phyloP scores from a whole-genome alignment of 2,329 filamentous ascomycete species.

The Sporothrix variecibatus region DNA sequence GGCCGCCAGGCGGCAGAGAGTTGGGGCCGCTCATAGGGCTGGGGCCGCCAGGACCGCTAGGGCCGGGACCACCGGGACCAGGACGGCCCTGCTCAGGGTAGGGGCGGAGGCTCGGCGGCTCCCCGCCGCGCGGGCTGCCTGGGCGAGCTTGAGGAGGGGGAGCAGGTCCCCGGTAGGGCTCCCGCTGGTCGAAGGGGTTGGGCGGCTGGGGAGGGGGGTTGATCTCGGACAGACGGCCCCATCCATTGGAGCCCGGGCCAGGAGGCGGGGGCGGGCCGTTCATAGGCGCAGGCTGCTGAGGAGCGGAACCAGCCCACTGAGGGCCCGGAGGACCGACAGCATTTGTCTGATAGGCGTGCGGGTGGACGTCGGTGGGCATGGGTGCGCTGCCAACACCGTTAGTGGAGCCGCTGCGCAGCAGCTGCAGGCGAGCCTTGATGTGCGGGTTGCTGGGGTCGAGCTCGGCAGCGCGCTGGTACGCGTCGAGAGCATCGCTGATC shows the following conservation, averaged over 20 bases:
- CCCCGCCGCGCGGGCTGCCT: slow-evolving; percentile 68
- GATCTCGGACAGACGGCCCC: slow-evolving; percentile 73
- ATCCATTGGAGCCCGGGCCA: slow-evolving; percentile 57
- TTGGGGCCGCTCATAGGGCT: slow-evolving; percentile 11
- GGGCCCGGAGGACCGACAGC: slow-evolving; percentile 82
- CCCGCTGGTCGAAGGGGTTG: slow-evolving; percentile 79
- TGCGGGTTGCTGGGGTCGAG: slow-evolving; percentile 91
- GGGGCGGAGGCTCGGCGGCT: slow-evolving; percentile 66
- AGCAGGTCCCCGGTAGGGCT: slow-evolving; percentile 63
- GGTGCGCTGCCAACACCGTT: slow-evolving; percentile 74
- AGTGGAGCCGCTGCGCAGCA: slow-evolving; percentile 79
- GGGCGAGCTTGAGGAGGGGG: slow-evolving; percentile 67
- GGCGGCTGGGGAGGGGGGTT: slow-evolving; percentile 73
- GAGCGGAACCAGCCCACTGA: slow-evolving; percentile 79
- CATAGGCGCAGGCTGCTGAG: slow-evolving; percentile 47
- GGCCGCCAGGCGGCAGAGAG: slow-evolving; percentile 30
- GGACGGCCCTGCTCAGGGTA: slow-evolving; percentile 68
- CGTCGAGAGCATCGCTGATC: slow-evolving; percentile 92
- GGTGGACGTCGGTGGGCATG: slow-evolving; percentile 94
- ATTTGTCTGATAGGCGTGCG: slow-evolving; percentile 86
- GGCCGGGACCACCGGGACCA: slow-evolving; percentile 55
- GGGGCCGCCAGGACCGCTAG: slow-evolving; percentile 39
- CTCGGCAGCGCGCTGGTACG: slow-evolving; percentile 91
- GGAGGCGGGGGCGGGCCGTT: slow-evolving; percentile 60
- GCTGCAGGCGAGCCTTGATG: slow-evolving; percentile 90